Evolutionary conservation across 441 rosid genomes (phyloP), one percentile per base, ranked within the genome.

Genomic region (Croton laevigatus): DNA sequence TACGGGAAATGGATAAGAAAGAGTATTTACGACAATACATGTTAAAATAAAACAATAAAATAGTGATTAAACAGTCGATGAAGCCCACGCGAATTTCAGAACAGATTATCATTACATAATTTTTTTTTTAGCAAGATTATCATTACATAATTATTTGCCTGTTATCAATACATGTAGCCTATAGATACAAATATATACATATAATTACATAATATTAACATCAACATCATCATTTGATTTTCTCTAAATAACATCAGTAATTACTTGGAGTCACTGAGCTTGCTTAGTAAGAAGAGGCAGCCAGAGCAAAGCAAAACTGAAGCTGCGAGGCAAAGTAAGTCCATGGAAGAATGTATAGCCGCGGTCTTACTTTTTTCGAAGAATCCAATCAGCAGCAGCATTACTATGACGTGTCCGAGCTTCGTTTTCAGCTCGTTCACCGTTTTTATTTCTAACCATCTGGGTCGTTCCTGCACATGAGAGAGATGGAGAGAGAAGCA

Each of bases 391-490:
- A 92, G 82, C 51, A 94, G 88, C 40, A 92, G 93, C 99, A 94
- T 94, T 78, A 94, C 98, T 77, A 94, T 94, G n/a, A 92, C 99
- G 67, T 94, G 99, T 17, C 99, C 98, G 11, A 94, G 77, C 81
- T 92, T 90, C 40, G 99, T 89, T 78, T 94, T 92, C 84, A 94
- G 84, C 81, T 87, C 89, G 38, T 89, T 85, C 12, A 94, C 91
- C 1, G 96, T 65, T 76, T 88, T 94, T 68, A 94, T 84, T 52
- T 90, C 93, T 64, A 94, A 81, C 98, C 97, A 94, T 75, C 76
- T 87, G 0, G 97, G 99, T 19, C 98, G 83, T 73, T 88, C 97
- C 98, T 94, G 84, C 49, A 60, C 65, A 67, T 40, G 3, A 54
- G 37, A n/a, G 6, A 17, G 42, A 38, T 5, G 8, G 4, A 38